phyloP scores from a whole-genome alignment of 2,329 filamentous ascomycete genomes.

The Scedosporium minutisporum region DNA sequence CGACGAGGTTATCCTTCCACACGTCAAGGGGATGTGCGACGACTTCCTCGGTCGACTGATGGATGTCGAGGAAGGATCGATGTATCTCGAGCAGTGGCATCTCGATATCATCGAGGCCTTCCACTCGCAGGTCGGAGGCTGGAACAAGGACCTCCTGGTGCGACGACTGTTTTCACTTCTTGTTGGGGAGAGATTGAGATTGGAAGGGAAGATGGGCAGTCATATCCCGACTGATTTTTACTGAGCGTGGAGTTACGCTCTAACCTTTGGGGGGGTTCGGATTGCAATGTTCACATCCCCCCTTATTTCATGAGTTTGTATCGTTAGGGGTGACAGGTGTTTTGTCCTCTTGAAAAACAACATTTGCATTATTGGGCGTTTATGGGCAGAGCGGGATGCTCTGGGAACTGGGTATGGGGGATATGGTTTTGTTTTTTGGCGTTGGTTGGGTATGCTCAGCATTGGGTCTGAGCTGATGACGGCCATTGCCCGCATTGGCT shows the following conservation, averaged over 20 bases:
- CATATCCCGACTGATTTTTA: background rate
- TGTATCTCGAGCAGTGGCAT: constrained; percentile 46
- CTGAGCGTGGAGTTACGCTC: background rate
- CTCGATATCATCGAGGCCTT: constrained; percentile 49
- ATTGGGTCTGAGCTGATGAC: background rate
- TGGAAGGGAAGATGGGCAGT: constrained; percentile 11
- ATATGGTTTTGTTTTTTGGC: background rate
- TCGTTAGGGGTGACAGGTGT: background rate
- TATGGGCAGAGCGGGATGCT: background rate
- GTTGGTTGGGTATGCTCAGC: background rate
- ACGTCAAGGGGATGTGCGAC: constrained; percentile 13
- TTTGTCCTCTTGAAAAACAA: background rate
- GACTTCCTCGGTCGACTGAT: constrained; percentile 39
- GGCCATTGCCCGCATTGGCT: background rate
- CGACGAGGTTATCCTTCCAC: constrained; percentile 18
- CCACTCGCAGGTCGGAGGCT: constrained; percentile 33
- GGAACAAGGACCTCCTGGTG: constrained; percentile 38
- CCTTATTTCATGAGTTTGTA: background rate
- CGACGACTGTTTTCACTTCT: constrained; percentile 45
- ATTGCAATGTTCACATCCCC: background rate
- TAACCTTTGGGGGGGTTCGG: background rate
- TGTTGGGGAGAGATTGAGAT: constrained; percentile 34
- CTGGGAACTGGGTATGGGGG: background rate
- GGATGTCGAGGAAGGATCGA: constrained; percentile 31
- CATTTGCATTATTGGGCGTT: background rate